A percentile compares a stretch with the other conserved stretches of the same genome.
These are phyloP conservation scores for Ophidiomyces ophidiicola DNA, from an alignment of 2,329 filamentous ascomycete genomes.

Conservation along the genomic window DNA sequence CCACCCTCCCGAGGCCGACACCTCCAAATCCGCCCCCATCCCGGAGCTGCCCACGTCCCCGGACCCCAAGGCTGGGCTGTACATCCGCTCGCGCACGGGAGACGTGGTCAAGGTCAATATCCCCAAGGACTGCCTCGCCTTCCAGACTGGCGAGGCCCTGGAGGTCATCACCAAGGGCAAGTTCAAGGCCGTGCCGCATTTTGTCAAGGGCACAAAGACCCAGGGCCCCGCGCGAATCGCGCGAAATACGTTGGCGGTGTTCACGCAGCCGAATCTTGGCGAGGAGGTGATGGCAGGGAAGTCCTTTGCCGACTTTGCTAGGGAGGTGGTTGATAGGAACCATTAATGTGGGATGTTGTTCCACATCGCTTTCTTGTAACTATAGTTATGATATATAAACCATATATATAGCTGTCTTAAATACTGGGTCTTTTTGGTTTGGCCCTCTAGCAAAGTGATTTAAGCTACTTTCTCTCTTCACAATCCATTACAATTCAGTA, in stretches of 20 bases:
- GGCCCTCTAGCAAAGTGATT: too few species aligned
- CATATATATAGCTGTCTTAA: too few species aligned
- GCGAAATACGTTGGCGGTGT: constrained; percentile 84
- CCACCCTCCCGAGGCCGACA: constrained; percentile 25
- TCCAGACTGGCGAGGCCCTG: constrained; percentile 88
- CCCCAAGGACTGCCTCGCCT: constrained; percentile 79
- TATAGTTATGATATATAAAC: too few species aligned
- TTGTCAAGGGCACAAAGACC: constrained; percentile 64
- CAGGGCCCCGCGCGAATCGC: constrained; percentile 47
- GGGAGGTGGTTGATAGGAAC: constrained; percentile 67
- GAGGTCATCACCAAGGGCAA: constrained; percentile 81
- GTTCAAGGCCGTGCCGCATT: constrained; percentile 93
- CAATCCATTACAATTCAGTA: too few species aligned
- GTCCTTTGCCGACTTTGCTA: constrained; percentile 61
- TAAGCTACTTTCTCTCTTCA: too few species aligned
- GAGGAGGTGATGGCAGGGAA: constrained; percentile 58
- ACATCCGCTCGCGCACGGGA: constrained; percentile 77
- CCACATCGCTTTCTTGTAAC: too few species aligned
- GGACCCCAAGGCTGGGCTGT: constrained; percentile 76
- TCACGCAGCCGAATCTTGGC: constrained; percentile 89
- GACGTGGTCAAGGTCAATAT: constrained; percentile 84
- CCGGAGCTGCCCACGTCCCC: constrained; percentile 63
- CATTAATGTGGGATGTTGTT: constrained; percentile 40
- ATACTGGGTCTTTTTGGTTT: too few species aligned
- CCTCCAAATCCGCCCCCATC: constrained; percentile 34